Base-by-base conservation (phyloP, 176 grass and related monocot genomes). In the Zea luxurians region DNA sequence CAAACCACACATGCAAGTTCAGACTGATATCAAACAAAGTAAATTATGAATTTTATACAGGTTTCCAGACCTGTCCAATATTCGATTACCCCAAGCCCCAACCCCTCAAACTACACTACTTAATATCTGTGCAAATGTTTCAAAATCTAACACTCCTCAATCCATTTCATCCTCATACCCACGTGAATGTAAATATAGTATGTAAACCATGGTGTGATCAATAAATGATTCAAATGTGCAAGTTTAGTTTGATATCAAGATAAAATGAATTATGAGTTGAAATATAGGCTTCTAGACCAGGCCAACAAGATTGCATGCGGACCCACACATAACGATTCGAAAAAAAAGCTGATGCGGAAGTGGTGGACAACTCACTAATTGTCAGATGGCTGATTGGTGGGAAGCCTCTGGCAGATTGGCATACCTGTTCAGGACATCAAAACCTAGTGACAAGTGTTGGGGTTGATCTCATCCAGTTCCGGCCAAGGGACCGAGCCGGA, bases 11-110 rank as follows among this genome's bases (percentile, higher is more conserved):
- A 47, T 67, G 67, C 37, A 57, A 64, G 37, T 63, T 63, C 16
- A 86, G 37, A 52, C 36, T 52, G 44, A 49, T 74, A 63, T 52
- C 63, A 75, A 42, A 60, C 61, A 68, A 49, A 68, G 61, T 16
- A 4, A 59, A 74, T 17, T 15, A 43, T 73, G 47, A 70, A 16
- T 58, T 48, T 40, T 38, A 36, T 45, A 77, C 38, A 55, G 13
- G n/a, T 46, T 62, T 76, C 64, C 53, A 27, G 45, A 13, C 10
- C 27, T 47, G 27, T 17, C 40, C 48, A 48, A 64, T 63, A 64
- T 63, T 62, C 0, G 4, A 36, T 64, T 77, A 16, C 40, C n/a
- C 27, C 55, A 17, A 58, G n/a, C 55, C 55, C n/a, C 11, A 74
- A 41, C 12, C 27, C 18, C 40, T 84, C 6, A 55, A 70, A 15